Evolutionary conservation across 208 protist species (phyloP).

Genomic region (Leishmania lainsoni): DNA sequence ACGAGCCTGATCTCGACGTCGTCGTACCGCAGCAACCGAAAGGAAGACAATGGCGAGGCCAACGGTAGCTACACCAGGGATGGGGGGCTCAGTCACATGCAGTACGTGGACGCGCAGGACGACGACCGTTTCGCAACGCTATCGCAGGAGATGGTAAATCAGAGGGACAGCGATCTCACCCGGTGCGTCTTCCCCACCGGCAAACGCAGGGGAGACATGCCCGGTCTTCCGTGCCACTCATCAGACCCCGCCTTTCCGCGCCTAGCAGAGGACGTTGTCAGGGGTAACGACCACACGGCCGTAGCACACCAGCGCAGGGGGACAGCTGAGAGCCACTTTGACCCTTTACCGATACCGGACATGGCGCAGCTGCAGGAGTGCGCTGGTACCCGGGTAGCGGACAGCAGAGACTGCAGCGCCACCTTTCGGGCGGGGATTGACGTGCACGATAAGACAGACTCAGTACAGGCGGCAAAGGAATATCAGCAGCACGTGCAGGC

Average conservation of each 20-base stretch:
- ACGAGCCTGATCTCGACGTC: conserved; percentile 11
- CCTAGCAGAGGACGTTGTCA: background rate
- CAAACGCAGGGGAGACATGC: conserved; percentile 1
- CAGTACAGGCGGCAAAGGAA: conserved; percentile 51
- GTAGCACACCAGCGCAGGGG: background rate
- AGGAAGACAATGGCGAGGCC: background rate
- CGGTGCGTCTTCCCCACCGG: background rate
- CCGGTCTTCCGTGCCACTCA: too few species aligned
- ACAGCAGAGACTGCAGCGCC: conserved; percentile 10
- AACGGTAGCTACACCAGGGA: background rate
- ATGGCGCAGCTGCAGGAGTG: background rate
- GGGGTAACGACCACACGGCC: background rate
- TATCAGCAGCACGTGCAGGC: conserved; percentile 54
- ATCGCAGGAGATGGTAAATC: background rate
- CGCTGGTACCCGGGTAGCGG: background rate
- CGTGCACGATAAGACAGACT: conserved; percentile 44
- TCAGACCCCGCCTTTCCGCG: background rate
- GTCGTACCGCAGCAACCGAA: conserved; percentile 1
- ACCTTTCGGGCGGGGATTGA: conserved; percentile 29
- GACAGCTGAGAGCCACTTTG: conserved; percentile 37
- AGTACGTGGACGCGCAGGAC: conserved; percentile 15
- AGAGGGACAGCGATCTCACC: conserved; percentile 12
- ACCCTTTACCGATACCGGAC: conserved; percentile 26
- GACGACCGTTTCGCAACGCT: conserved; percentile 20
- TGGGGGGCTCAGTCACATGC: background rate